phyloP scores from a whole-genome alignment of 352 stramenopile species.

The Pythium rhizo-oryzae region DNA sequence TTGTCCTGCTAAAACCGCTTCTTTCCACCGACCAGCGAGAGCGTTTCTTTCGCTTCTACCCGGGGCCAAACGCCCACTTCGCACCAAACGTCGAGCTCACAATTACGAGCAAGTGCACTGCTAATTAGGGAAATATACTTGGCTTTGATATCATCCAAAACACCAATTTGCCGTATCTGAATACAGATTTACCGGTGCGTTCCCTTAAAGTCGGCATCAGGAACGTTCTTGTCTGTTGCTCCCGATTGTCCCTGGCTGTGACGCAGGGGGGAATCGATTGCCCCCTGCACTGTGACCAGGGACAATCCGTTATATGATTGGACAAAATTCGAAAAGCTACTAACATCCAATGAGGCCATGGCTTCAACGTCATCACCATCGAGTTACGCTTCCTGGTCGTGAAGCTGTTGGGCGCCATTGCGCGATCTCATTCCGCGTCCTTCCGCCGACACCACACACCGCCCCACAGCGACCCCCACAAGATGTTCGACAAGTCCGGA shows the following conservation, averaged over 20 bases:
- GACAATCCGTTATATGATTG: slow-evolving; percentile 20
- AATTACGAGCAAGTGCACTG: too few species aligned
- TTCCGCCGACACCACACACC: not conserved
- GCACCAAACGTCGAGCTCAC: too few species aligned
- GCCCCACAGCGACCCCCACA: not conserved
- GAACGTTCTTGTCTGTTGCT: slow-evolving; percentile 16
- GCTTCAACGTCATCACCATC: slow-evolving; percentile 32
- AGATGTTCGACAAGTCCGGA: slow-evolving; percentile 73
- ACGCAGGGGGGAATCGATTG: too few species aligned
- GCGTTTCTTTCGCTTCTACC: slow-evolving; percentile 8
- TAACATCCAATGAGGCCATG: slow-evolving; percentile 26
- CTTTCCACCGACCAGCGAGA: not conserved
- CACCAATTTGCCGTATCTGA: too few species aligned
- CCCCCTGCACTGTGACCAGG: too few species aligned
- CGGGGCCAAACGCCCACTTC: too few species aligned
- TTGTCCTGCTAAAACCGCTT: slow-evolving; percentile 1
- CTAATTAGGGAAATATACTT: too few species aligned
- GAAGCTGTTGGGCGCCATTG: slow-evolving; percentile 11
- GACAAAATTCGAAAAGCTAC: not conserved
- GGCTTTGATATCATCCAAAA: too few species aligned
- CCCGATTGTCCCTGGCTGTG: too few species aligned
- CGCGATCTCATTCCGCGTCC: slow-evolving; percentile 22
- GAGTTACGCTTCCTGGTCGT: slow-evolving; percentile 7
- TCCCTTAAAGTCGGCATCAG: too few species aligned
- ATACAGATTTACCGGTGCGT: too few species aligned